Evolutionary conservation across 108 stramenopile species (phyloP).

Genomic region (Cafeteria roenbergensis): DNA sequence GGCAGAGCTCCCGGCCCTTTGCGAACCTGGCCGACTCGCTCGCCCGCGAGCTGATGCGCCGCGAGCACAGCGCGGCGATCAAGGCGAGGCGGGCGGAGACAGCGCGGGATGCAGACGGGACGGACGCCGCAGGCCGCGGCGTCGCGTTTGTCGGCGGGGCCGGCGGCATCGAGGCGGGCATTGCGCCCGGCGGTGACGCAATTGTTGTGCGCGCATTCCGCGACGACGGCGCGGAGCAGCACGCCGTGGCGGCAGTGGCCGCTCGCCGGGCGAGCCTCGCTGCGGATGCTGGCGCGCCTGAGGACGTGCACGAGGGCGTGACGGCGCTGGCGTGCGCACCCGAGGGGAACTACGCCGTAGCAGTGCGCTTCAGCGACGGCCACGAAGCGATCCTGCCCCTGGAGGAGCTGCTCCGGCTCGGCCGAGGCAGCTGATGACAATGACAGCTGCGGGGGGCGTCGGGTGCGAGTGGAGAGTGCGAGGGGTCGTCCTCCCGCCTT

Average conservation of each 20-base stretch:
- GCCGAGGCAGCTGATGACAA: background rate
- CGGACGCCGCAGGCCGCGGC: too few species aligned
- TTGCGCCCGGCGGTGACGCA: background rate
- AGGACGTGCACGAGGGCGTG: background rate
- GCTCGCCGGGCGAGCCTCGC: too few species aligned
- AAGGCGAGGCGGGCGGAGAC: too few species aligned
- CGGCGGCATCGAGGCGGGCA: background rate
- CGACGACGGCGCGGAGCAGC: background rate
- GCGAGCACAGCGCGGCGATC: background rate
- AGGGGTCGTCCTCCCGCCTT: too few species aligned
- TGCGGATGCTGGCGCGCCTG: background rate
- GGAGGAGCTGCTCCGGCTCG: background rate
- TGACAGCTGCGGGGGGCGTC: background rate
- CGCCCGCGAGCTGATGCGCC: too few species aligned
- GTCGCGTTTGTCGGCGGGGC: too few species aligned
- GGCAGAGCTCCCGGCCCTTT: background rate
- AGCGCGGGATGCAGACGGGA: too few species aligned
- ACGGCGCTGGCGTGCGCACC: slow-evolving; percentile 18
- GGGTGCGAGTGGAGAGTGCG: background rate
- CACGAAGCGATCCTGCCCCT: slow-evolving; percentile 25
- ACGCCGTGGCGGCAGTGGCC: background rate
- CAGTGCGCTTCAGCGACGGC: slow-evolving; percentile 40
- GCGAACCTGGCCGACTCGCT: background rate
- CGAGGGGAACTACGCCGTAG: slow-evolving; percentile 41
- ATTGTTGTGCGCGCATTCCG: background rate